phyloP scores from a whole-genome alignment of 2,329 filamentous ascomycete genomes.

The Epichloe bromicola region DNA sequence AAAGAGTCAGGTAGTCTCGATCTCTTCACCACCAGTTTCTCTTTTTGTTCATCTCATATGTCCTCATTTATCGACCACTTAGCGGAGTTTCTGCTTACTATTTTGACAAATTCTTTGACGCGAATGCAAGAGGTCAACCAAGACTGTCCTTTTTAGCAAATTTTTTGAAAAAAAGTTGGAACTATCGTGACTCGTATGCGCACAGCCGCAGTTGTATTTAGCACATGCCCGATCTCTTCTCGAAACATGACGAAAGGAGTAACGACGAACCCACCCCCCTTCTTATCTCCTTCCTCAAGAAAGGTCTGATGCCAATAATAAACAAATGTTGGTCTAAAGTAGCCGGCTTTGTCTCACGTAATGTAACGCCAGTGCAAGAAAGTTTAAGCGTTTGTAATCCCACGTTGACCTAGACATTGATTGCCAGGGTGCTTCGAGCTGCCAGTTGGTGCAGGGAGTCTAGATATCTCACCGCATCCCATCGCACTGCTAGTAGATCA shows the following conservation, averaged over 20 bases:
- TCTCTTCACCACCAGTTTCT: background rate
- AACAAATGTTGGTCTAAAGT: no score
- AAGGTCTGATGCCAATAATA: no score
- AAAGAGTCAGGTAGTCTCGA: background rate
- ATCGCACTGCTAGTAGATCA: no score
- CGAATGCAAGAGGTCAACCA: background rate
- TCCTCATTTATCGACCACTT: background rate
- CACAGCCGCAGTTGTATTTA: slow-evolving; percentile 1
- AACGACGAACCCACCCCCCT: background rate
- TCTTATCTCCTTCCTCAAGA: slow-evolving; percentile 21
- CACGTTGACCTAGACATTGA: no score
- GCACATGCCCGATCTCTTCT: background rate
- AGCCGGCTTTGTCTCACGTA: no score
- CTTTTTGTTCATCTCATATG: background rate
- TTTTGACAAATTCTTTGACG: slow-evolving; percentile 3
- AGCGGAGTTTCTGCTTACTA: slow-evolving; percentile 1
- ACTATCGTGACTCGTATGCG: background rate
- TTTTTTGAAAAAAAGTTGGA: background rate
- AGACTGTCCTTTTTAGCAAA: background rate
- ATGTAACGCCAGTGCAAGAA: no score
- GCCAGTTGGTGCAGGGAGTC: no score
- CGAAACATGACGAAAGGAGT: background rate
- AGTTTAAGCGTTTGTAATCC: no score
- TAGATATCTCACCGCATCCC: no score
- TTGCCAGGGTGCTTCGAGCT: no score